phyloP scores from a whole-genome alignment of 1,139 yeast genomes.

The Yamadazyma kanchanaburiensis region DNA sequence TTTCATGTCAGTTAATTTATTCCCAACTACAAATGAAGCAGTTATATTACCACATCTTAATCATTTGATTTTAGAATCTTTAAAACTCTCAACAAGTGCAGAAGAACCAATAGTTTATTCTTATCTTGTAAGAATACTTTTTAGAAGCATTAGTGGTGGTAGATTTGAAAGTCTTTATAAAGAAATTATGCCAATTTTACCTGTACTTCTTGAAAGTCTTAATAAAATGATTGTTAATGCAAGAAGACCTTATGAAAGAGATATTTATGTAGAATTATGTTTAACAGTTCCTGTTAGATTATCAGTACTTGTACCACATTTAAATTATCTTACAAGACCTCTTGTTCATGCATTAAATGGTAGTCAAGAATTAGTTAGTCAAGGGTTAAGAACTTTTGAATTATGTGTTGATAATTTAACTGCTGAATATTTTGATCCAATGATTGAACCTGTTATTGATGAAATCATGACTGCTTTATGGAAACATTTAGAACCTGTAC shows the following conservation, averaged over 20 bases:
- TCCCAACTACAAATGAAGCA: conserved; percentile 82
- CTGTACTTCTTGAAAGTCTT: conserved; percentile 78
- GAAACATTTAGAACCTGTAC: conserved; percentile 87
- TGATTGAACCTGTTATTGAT: conserved; percentile 90
- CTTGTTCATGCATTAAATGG: conserved; percentile 89
- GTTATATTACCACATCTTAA: conserved; percentile 87
- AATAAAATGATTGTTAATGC: conserved; percentile 82
- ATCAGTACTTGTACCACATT: conserved; percentile 89
- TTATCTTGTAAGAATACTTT: conserved; percentile 80
- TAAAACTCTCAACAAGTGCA: conserved; percentile 80
- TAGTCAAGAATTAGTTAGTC: conserved; percentile 85
- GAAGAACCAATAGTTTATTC: conserved; percentile 91
- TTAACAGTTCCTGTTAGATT: conserved; percentile 93
- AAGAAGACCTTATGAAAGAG: conserved; percentile 85
- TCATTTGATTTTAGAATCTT: conserved; percentile 73
- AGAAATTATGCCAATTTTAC: conserved; percentile 87
- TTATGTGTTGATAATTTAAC: conserved; percentile 96
- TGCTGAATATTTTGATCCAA: conserved; percentile 95
- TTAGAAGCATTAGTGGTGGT: conserved; percentile 95
- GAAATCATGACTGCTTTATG: conserved; percentile 93
- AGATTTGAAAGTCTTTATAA: conserved; percentile 88
- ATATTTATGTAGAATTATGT: conserved; percentile 90
- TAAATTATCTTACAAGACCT: conserved; percentile 85
- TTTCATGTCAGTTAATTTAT: conserved; percentile 92
- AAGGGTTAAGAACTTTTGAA: conserved; percentile 90